A percentile compares a stretch with the other conserved stretches of the same genome.
Conservation (phyloP, 495 filamentous ascomycete genomes). For the Pseudevernia furfuracea region DNA sequence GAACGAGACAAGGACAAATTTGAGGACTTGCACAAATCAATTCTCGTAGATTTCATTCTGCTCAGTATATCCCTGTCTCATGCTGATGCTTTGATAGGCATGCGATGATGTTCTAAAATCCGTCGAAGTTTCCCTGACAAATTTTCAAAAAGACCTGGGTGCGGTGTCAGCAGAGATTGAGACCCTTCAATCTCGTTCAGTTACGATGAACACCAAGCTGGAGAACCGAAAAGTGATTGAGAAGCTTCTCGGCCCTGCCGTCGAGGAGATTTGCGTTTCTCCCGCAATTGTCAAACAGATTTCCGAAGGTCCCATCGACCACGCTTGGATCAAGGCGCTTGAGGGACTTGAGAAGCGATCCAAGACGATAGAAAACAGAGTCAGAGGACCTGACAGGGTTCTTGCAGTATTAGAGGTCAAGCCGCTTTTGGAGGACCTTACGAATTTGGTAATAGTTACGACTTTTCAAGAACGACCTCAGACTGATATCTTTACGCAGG, state of each 20-base stretch:
- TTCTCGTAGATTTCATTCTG: slow-evolving; percentile 38
- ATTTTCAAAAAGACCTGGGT: slow-evolving; percentile 86
- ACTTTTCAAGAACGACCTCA: slow-evolving; percentile 7
- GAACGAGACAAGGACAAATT: slow-evolving; percentile 83
- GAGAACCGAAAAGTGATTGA: slow-evolving; percentile 87
- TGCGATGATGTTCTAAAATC: slow-evolving; percentile 92
- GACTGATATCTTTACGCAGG: slow-evolving; percentile 40
- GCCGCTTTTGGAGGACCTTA: slow-evolving; percentile 74
- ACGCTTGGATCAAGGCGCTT: slow-evolving; percentile 77
- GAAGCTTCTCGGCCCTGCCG: slow-evolving; percentile 75
- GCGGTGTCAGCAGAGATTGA: slow-evolving; percentile 92
- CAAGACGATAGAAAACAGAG: slow-evolving; percentile 58
- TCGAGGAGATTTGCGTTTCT: slow-evolving; percentile 85
- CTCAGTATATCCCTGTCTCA: neutral
- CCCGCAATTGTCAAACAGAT: slow-evolving; percentile 75
- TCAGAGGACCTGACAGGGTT: slow-evolving; percentile 50
- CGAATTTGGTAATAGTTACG: slow-evolving; percentile 56
- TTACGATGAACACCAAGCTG: slow-evolving; percentile 73
- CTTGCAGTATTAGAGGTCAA: slow-evolving; percentile 77
- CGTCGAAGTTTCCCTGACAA: slow-evolving; percentile 83
- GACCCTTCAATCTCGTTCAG: slow-evolving; percentile 77
- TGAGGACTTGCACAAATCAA: slow-evolving; percentile 83
- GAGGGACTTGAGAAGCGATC: slow-evolving; percentile 77
- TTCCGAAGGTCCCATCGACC: slow-evolving; percentile 81
- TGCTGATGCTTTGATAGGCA: slow-evolving; percentile 37